Conservation (phyloP, 495 filamentous ascomycete genomes). For the Podospora conica region DNA sequence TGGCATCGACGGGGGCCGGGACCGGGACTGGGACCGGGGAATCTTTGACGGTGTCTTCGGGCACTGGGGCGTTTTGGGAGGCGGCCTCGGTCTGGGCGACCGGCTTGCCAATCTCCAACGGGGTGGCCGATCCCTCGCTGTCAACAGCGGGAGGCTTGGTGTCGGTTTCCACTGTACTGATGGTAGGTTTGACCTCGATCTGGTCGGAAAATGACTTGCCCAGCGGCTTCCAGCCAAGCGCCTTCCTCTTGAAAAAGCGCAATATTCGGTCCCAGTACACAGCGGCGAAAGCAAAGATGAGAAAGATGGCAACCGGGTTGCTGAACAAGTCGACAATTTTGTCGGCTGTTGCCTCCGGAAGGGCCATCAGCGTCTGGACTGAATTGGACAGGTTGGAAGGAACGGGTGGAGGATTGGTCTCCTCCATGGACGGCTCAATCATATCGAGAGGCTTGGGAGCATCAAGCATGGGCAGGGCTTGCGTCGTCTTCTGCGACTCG, state of each 20-base stretch:
- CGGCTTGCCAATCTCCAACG: not conserved
- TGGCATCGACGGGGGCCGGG: not conserved
- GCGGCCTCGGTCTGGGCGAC: not conserved
- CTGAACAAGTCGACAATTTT: conserved; percentile 38
- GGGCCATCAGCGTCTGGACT: not conserved
- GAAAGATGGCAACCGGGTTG: conserved; percentile 41
- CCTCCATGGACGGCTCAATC: not conserved
- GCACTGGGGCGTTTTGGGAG: not conserved
- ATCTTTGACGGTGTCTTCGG: not conserved
- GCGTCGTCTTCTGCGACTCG: not conserved
- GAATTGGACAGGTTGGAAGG: not conserved
- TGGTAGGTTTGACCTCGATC: conserved; percentile 8
- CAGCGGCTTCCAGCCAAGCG: conserved; percentile 2
- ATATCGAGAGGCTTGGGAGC: not conserved
- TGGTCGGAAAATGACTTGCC: conserved; percentile 1
- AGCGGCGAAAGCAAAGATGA: conserved; percentile 28
- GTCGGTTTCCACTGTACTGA: not conserved
- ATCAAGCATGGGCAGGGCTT: not conserved
- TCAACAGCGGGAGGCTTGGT: not conserved
- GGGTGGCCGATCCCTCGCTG: not conserved
- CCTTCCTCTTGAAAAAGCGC: not conserved
- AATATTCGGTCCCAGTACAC: not conserved
- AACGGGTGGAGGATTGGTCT: not conserved
- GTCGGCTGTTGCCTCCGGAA: conserved; percentile 32
- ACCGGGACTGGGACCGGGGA: not conserved